Evolutionary conservation across 192 early-diverging fungal species (phyloP).

Genomic region (Coemansia sp.): DNA sequence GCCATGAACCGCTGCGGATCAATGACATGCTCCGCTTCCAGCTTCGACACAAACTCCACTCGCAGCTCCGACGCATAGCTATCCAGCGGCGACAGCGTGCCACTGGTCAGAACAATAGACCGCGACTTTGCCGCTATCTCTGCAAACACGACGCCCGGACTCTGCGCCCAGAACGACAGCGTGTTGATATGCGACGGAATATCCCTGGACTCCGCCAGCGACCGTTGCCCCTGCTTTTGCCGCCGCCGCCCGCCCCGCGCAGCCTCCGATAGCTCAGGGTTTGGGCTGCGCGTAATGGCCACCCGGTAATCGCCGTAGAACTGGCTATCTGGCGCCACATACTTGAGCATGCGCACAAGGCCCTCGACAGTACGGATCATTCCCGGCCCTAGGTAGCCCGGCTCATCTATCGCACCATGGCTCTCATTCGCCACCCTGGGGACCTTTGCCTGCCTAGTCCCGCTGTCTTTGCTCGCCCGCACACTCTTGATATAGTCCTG

Average conservation of each 20-base stretch:
- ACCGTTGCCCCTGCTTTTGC: neutral
- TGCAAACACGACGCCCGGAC: constrained; percentile 28
- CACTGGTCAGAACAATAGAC: constrained; percentile 58
- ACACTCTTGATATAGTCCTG: constrained; percentile 14
- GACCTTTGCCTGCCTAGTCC: neutral
- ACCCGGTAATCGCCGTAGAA: constrained; percentile 28
- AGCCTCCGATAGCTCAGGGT: neutral
- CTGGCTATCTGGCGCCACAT: neutral
- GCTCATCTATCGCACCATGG: neutral
- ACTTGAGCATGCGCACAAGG: constrained; percentile 21
- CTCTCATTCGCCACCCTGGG: neutral
- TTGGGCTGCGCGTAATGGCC: constrained; percentile 12
- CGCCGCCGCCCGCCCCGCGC: neutral
- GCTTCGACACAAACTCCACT: constrained; percentile 42
- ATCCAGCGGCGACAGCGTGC: constrained; percentile 60
- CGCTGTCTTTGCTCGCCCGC: constrained; percentile 4
- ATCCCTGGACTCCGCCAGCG: neutral
- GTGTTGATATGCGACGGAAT: constrained; percentile 8
- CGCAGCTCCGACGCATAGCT: constrained; percentile 56
- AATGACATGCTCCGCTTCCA: constrained; percentile 68
- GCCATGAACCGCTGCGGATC: constrained; percentile 54
- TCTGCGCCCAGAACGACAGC: constrained; percentile 39
- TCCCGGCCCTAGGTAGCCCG: neutral
- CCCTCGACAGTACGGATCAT: constrained; percentile 18
- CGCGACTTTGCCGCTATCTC: constrained; percentile 40